Conservation (phyloP, 768 basidiomycete genomes). For the Tricholoma terreum region DNA sequence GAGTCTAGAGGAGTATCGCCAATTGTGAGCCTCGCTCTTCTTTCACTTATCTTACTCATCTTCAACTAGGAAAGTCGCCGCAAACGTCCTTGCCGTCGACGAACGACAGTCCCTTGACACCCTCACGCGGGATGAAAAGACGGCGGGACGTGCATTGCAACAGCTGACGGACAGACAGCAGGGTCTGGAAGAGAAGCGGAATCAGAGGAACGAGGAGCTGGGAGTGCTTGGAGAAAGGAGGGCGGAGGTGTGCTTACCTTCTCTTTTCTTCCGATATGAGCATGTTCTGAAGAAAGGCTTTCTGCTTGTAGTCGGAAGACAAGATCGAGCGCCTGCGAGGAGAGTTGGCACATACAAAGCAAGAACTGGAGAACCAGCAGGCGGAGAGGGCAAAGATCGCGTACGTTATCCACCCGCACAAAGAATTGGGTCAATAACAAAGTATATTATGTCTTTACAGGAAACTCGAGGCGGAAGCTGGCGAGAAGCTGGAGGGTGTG, state of each 20-base stretch:
- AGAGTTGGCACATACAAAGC: slow-evolving; percentile 63
- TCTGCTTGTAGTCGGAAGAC: slow-evolving; percentile 48
- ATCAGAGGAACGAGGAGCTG: slow-evolving; percentile 55
- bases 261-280: not conserved
- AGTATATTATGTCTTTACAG: slow-evolving; percentile 45
- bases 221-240: slow-evolving; percentile 46
- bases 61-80: slow-evolving; percentile 64
- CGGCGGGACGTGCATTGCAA: slow-evolving; percentile 55
- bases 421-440: no score
- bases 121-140: slow-evolving; percentile 81
- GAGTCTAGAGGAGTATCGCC: slow-evolving; percentile 83
- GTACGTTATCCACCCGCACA: slow-evolving; percentile 39
- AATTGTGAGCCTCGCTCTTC: slow-evolving; percentile 51
- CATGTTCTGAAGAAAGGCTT: not conserved
- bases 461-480: slow-evolving; percentile 85
- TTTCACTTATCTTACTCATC: not conserved
- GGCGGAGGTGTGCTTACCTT: slow-evolving; percentile 46
- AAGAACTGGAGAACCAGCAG: slow-evolving; percentile 82
- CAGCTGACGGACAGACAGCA: slow-evolving; percentile 70
- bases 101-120: slow-evolving; percentile 87
- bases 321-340: slow-evolving; percentile 53
- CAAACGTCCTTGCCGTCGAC: slow-evolving; percentile 75
- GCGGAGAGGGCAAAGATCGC: slow-evolving; percentile 77
- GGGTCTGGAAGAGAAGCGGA: slow-evolving; percentile 55
- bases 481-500: slow-evolving; percentile 83